Evolutionary conservation across 495 filamentous ascomycete species (phyloP), one percentile per base, ranked within the genome.

Genomic region (Apodospora peruviana): DNA sequence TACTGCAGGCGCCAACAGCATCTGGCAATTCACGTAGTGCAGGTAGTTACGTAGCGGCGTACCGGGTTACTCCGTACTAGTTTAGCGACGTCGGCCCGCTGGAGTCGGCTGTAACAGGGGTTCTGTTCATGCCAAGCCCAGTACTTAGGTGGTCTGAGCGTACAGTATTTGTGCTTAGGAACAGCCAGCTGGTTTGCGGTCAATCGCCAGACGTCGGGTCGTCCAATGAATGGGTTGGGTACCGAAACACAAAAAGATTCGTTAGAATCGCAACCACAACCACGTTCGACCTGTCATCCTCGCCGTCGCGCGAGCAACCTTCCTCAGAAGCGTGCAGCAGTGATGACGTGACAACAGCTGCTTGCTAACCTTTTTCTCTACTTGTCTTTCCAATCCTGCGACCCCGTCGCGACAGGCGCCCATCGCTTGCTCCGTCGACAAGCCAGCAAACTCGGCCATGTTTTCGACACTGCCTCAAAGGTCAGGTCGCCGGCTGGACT

Each of bases 401-500:
- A 38, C 46, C 22, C 23, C 23, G 14, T 36, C 34, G 24, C 39
- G 18, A 50, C 27, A 47, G 50, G 40, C 52, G 43, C 25, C 43
- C 43, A 50, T 51, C 47, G 42, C 12, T 46, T 48, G 40, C 34
- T 38, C 14, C 29, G 20, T 45, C 19, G 32, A 19, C 36, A 23
- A 39, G 41, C 17, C 21, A n/a, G n/a, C n/a, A n/a, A n/a, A n/a
- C n/a, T 46, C 57, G 43, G 52, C 48, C 40, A 67, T 67, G 66
- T 48, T 60, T 38, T 41, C 56, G 36, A 57, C 52, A 55, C 56
- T 63, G 45, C 41, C 47, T 40, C 62, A 56, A 44, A 44, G 48
- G 20, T 58, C 58, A 16, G 60, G 55, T 44, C 69, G 56, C 43
- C 67, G 70, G 52, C 69, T 70, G 60, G 84, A 90, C 62, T 71